phyloP scores from a whole-genome alignment of 805 yeast species.

The Candida sphagnicola region DNA sequence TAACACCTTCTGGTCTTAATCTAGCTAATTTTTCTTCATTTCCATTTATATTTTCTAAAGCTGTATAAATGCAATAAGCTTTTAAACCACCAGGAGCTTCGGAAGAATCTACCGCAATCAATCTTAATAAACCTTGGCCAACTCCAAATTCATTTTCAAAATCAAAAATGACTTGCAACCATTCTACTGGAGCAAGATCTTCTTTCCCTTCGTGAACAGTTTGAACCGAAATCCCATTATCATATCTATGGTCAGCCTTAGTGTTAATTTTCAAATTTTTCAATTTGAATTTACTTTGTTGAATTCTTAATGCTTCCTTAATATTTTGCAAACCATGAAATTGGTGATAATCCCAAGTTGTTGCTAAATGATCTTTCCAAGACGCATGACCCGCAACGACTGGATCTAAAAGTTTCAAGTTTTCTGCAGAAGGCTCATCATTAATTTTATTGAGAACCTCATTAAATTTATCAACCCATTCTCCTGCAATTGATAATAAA shows the following conservation, averaged over 20 bases:
- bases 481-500: constrained; percentile 16
- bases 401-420: constrained; percentile 12
- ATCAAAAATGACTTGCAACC: constrained; percentile 28
- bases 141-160: constrained; percentile 27
- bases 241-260: constrained; percentile 22
- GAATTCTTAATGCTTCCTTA: constrained; percentile 10
- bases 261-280: constrained; percentile 23
- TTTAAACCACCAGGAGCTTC: constrained; percentile 23
- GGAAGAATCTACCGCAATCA: constrained; percentile 19
- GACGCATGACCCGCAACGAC: constrained; percentile 16
- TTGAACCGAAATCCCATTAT: constrained; percentile 23
- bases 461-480: constrained; percentile 28
- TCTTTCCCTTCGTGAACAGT: constrained; percentile 22
- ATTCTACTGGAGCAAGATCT: constrained; percentile 27
- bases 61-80: constrained; percentile 29
- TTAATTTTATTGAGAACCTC: constrained; percentile 10
- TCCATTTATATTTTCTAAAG: constrained; percentile 26
- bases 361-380: constrained; percentile 37
- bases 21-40: constrained; percentile 28
- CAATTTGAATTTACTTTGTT: constrained; percentile 16
- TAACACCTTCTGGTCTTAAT: constrained; percentile 32
- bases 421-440: constrained; percentile 3
- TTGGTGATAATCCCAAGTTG: constrained; percentile 29
- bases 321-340: constrained; percentile 26
- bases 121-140: constrained; percentile 28